Evolutionary conservation across 2,329 filamentous ascomycete species (phyloP), one percentile per base, ranked within the genome.

Genomic region (Dactylellina haptotyla): DNA sequence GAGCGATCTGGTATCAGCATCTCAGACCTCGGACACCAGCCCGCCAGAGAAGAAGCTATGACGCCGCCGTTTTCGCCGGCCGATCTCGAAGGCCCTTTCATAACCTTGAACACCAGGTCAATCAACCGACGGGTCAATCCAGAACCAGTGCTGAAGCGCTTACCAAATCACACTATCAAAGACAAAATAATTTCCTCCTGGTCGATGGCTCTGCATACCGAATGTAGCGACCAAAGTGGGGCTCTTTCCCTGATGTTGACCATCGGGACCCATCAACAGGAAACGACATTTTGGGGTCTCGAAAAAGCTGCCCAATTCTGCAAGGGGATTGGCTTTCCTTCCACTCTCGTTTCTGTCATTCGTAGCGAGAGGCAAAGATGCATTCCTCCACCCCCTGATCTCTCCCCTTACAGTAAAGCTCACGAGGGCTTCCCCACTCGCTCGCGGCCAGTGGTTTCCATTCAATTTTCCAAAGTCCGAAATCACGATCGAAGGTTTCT

Each of bases 221-320:
- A 56, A 64, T 64, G 28, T 26, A 57, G 57, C 25, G 25, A 57
- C 14, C 18, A 57, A 53, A 62, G 57, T 56, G 65, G 39, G n/a
- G 10, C 16, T 16, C 39, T 57, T 28, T 28, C 34, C 12, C 14
- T 10, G 34, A 39, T 53, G 34, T 34, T 54, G 37, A 54, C 26
- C 14, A 20, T 25, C 25, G 28, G 39, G 43, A 43, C 34, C 63
- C 53, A 59, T 62, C 56, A 62, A 45, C 48, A 62, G 45, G 57
- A 70, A 61, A 54, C 50, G 39, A 58, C 59, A 37, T 14, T 28
- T 45, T 18, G 20, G 25, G 46, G 20, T 65, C 67, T 72, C 67
- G 46, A 45, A 43, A 65, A 58, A 58, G 37, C 57, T 72, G 59
- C 67, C 66, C 59, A n/a, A 72, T 72, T 65, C 67, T 72, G 67